Conservation (phyloP, 192 early-diverging fungal genomes). For the Podila epigama region DNA sequence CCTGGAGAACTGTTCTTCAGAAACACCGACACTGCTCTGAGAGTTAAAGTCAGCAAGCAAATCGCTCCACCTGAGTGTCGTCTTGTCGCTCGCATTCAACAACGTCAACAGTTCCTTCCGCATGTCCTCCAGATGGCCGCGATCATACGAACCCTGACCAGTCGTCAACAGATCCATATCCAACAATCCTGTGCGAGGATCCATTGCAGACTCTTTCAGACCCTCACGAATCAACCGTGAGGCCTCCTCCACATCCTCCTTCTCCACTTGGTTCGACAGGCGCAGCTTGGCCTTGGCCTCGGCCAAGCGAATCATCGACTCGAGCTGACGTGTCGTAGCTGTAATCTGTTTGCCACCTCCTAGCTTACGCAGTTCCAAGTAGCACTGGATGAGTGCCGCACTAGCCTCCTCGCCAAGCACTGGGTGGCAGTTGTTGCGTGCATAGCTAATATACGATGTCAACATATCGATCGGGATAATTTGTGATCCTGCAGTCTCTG, state of each 20-base stretch:
- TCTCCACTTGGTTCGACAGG: slow-evolving; percentile 76
- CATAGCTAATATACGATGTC: slow-evolving; percentile 93
- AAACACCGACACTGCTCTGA: slow-evolving; percentile 46
- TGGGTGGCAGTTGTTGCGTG: slow-evolving; percentile 78
- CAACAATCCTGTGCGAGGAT: slow-evolving; percentile 91
- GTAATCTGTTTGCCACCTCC: slow-evolving; percentile 80
- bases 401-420: slow-evolving; percentile 79
- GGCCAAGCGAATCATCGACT: slow-evolving; percentile 96
- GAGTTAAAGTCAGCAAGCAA: slow-evolving; percentile 56
- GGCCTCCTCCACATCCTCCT: slow-evolving; percentile 88
- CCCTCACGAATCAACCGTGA: slow-evolving; percentile 87
- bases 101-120: slow-evolving; percentile 57
- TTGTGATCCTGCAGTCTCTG: slow-evolving; percentile 49
- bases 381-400: slow-evolving; percentile 76
- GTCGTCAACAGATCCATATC: slow-evolving; percentile 94
- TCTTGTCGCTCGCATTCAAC: slow-evolving; percentile 43
- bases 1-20: slow-evolving; percentile 40
- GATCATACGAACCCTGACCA: slow-evolving; percentile 82
- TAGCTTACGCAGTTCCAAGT: slow-evolving; percentile 82
- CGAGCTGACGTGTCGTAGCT: slow-evolving; percentile 93
- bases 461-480: slow-evolving; percentile 78
- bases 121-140: slow-evolving; percentile 67
- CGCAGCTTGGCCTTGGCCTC: slow-evolving; percentile 95
- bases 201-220: slow-evolving; percentile 89
- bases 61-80: slow-evolving; percentile 47